Conservation (phyloP, 176 grass and related monocot species). For the Bonia amplexicaulis region DNA sequence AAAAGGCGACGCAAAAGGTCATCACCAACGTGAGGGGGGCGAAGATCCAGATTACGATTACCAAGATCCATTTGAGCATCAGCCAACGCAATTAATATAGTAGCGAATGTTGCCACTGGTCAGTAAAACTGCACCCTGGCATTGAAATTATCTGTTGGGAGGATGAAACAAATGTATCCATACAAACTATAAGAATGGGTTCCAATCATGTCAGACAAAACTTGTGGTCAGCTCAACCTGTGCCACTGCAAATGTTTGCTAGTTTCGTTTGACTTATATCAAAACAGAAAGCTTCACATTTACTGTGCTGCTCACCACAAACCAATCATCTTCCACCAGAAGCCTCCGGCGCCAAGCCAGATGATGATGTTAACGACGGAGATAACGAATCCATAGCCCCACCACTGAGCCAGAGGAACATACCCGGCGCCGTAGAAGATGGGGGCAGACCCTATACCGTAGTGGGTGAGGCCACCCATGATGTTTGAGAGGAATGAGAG, state of each 20-base stretch:
- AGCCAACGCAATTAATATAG: not conserved
- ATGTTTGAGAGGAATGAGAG: conserved; percentile 91
- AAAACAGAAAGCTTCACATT: not conserved
- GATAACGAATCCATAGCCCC: conserved; percentile 89
- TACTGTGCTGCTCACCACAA: conserved; percentile 67
- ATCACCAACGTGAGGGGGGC: not conserved
- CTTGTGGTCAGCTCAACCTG: conserved; percentile 27
- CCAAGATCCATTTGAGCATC: not conserved
- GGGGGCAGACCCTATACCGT: conserved; percentile 90
- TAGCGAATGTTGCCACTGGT: not conserved
- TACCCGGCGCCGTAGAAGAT: conserved; percentile 87
- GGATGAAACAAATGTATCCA: conserved; percentile 26
- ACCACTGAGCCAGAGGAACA: conserved; percentile 82
- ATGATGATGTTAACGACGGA: conserved; percentile 88
- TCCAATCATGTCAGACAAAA: conserved; percentile 51
- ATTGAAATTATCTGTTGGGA: conserved; percentile 7
- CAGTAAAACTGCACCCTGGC: conserved; percentile 28
- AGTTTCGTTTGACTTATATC: conserved; percentile 7
- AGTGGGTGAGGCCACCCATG: conserved; percentile 94
- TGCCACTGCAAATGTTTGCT: conserved; percentile 12
- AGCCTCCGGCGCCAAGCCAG: conserved; percentile 73
- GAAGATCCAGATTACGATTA: not conserved
- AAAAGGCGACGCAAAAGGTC: not conserved
- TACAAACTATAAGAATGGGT: conserved; percentile 43
- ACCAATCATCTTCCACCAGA: conserved; percentile 98